Base-by-base conservation (phyloP, 2,329 filamentous ascomycete species). In the Diplodia corticola region DNA sequence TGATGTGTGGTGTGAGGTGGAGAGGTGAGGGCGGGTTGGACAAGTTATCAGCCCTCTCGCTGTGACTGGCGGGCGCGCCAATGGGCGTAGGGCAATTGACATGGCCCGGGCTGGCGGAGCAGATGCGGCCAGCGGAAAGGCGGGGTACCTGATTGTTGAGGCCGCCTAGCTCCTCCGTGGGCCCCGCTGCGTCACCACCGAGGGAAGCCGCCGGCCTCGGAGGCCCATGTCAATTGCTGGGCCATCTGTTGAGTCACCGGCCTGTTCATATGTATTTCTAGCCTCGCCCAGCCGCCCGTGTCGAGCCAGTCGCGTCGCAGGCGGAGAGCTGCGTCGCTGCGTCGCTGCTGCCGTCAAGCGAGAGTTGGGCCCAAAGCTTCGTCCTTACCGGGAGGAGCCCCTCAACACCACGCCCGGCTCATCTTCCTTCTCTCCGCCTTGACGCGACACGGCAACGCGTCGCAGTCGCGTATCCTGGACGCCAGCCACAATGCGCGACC, bases 131-230 rank as follows among this genome's bases (percentile, higher is more conserved):
- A n/a, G 20, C 35, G 35, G 35, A 40, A 33, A 44, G 55, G 55
- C 55, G 55, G 55, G 55, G 55, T 48, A 60, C 37, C 37, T 60
- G 37, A 46, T 46, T 60, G 55, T 60, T 60, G 55, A 60, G 55
- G n/a, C 17, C 44, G 35, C 54, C 50, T 57, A 57, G 20, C 30
- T 9, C 40, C 10, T 10, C 49, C 17, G 49, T 28, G 49, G 26
- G 49, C 50, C 50, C 24, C n/a, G 7, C 26, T 53, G 50, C 50
- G 50, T 53, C 50, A 53, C 50, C 26, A 28, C 37, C 55, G 4
- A 24, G 2, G 22, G n/a, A 33, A 57, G 5, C 12, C 6, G 17
- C 35, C 49, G 49, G 15, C 26, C 10, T 20, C 55, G 55, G 55
- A 59, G 6, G 46, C 33, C 3, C 51, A 12, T 7, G 22, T 20